These are phyloP conservation scores for Ophidiomyces ophidiicola DNA, from an alignment of 2,329 filamentous ascomycete genomes.

Conservation along the genomic window DNA sequence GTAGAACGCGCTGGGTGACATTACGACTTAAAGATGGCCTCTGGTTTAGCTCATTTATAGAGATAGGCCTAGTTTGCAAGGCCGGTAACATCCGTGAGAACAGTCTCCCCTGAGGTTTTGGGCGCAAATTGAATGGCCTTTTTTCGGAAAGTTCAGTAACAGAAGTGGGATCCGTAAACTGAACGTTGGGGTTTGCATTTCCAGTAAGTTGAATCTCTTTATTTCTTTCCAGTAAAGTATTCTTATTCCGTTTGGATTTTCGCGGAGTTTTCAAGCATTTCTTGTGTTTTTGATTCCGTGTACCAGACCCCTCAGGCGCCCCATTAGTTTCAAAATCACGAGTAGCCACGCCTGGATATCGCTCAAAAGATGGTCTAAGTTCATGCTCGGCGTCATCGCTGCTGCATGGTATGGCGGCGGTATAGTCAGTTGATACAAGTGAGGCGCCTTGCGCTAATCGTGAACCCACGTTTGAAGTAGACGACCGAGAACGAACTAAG, in stretches of 20 bases:
- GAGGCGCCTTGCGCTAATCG: slow-evolving; percentile 29
- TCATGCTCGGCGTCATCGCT: slow-evolving; percentile 45
- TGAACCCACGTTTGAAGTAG: slow-evolving; percentile 36
- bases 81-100: slow-evolving; percentile 3
- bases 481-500: slow-evolving; percentile 18
- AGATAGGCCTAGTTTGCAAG: slow-evolving; percentile 27
- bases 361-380: slow-evolving; percentile 19
- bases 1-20: slow-evolving; percentile 47
- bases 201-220: background rate
- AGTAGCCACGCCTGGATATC: slow-evolving; percentile 22
- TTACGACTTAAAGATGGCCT: slow-evolving; percentile 20
- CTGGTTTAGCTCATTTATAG: slow-evolving; percentile 5
- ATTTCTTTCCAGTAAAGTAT: no score
- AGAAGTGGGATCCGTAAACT: background rate
- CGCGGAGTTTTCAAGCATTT: background rate
- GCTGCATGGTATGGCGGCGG: slow-evolving; percentile 24
- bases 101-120: slow-evolving; percentile 2
- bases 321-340: slow-evolving; percentile 37
- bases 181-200: background rate
- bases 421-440: slow-evolving; percentile 16
- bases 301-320: slow-evolving; percentile 40
- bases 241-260: background rate
- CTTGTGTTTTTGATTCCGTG: background rate
- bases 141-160: background rate
- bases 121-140: background rate